Percentiles rank a stretch among this genome's conserved stretches.
phyloP scores from a whole-genome alignment of 2,329 filamentous ascomycete species.

The Fusarium continuum region DNA sequence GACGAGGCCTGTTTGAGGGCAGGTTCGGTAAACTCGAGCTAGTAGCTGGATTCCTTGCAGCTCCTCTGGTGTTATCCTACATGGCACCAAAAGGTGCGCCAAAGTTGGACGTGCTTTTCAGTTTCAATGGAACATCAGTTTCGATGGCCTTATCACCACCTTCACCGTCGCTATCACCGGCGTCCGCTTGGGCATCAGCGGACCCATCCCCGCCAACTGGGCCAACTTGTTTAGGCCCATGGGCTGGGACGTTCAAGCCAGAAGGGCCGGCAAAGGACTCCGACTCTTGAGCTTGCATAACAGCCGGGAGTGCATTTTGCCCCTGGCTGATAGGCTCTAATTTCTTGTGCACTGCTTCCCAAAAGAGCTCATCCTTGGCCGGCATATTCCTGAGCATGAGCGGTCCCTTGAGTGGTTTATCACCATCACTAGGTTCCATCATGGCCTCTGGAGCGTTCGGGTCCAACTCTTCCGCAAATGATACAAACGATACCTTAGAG shows the following conservation, averaged over 20 bases:
- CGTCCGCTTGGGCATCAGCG: constrained; percentile 33
- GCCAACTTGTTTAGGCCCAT: constrained; percentile 12
- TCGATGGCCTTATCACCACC: constrained; percentile 45
- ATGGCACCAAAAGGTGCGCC: constrained; percentile 56
- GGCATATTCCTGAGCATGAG: constrained; percentile 65
- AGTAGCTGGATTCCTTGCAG: background rate
- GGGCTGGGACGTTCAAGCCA: constrained; percentile 11
- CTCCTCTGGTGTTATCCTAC: constrained; percentile 29
- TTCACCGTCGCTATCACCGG: constrained; percentile 42
- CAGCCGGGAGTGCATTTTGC: constrained; percentile 58
- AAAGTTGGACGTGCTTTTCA: constrained; percentile 58
- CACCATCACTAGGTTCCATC: constrained; percentile 53
- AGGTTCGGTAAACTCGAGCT: constrained; percentile 9
- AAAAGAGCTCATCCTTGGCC: constrained; percentile 65
- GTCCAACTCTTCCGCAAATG: constrained; percentile 16
- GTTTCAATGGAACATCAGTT: constrained; percentile 56
- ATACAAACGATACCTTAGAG: constrained; percentile 32
- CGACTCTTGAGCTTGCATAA: constrained; percentile 47
- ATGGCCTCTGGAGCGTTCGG: constrained; percentile 39
- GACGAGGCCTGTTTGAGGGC: background rate
- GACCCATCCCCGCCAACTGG: constrained; percentile 37
- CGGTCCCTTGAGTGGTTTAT: constrained; percentile 60
- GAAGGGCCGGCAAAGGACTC: constrained; percentile 29
- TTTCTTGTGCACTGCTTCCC: constrained; percentile 60
- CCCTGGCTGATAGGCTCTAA: constrained; percentile 60